Conservation (phyloP, 371 early-diverging fungal genomes). For the Blakeslea trispora region DNA sequence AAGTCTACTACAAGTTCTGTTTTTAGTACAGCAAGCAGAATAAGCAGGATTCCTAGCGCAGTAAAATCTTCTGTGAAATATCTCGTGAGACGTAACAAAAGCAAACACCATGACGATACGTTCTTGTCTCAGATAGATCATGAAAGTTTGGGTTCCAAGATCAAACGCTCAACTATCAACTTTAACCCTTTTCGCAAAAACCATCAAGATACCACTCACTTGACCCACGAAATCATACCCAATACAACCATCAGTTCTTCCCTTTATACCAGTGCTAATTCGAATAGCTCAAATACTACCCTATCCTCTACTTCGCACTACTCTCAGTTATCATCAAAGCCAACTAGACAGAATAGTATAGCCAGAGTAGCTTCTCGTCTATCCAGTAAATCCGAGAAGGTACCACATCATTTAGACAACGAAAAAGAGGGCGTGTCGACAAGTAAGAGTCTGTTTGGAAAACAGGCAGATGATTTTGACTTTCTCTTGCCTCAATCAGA, state of each 20-base stretch:
- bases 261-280: too few relatives aligned
- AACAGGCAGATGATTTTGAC: constrained; percentile 25
- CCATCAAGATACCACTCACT: neutral
- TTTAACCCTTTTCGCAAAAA: constrained; percentile 3
- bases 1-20: constrained; percentile 42
- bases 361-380: constrained; percentile 25
- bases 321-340: constrained; percentile 2
- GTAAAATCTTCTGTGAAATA: constrained; percentile 45
- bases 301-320: too few relatives aligned
- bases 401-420: too few relatives aligned
- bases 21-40: constrained; percentile 45
- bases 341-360: constrained; percentile 24
- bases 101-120: constrained; percentile 4
- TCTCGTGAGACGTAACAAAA: constrained; percentile 24
- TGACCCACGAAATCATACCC: constrained; percentile 9
- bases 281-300: too few relatives aligned
- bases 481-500: constrained; percentile 18
- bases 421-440: too few relatives aligned
- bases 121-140: too few relatives aligned
- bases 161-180: constrained; percentile 20
- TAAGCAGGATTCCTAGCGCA: constrained; percentile 38
- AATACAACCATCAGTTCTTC: constrained; percentile 6
- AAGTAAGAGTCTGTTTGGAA: constrained; percentile 36
- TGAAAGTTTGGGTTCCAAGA: constrained; percentile 9
- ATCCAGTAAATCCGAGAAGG: too few relatives aligned